phyloP scores from a whole-genome alignment of 768 basidiomycete species.

The Serendipita sp. region DNA sequence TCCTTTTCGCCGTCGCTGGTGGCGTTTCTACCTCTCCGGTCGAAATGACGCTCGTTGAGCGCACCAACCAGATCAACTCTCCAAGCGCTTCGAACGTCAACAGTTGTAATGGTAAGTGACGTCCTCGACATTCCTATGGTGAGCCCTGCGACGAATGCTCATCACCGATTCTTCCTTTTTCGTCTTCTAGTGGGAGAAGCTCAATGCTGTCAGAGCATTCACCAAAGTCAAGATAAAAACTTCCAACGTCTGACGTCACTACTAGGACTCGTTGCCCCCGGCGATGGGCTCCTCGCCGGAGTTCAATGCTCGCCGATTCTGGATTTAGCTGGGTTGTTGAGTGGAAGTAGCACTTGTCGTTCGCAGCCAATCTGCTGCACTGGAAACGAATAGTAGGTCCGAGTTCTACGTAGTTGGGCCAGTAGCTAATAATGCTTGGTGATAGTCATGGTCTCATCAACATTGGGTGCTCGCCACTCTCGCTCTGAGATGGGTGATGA shows the following conservation, averaged over 20 bases:
- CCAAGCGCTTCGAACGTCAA: neutral
- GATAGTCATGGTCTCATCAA: constrained; percentile 1
- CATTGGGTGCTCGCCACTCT: constrained; percentile 1
- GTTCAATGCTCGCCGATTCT: constrained; percentile 2
- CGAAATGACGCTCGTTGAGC: neutral
- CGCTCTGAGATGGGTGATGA: neutral
- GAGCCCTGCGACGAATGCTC: neutral
- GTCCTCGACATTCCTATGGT: neutral
- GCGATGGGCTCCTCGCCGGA: neutral
- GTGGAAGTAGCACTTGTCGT: constrained; percentile 1
- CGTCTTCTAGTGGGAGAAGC: constrained; percentile 4
- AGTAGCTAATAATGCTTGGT: neutral
- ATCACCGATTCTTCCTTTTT: neutral
- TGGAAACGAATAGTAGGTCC: constrained; percentile 3
- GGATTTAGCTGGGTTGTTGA: neutral
- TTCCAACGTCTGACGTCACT: neutral
- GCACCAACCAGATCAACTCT: neutral
- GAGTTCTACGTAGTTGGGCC: too few species aligned
- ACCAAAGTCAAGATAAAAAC: neutral
- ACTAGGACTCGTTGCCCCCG: neutral
- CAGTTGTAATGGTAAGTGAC: neutral
- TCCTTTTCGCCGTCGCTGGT: neutral
- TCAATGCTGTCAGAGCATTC: neutral
- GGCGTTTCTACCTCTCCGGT: neutral
- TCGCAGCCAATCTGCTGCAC: constrained; percentile 3